Conservation (phyloP, 176 grass and related monocot genomes). For the Oryza meridionalis region DNA sequence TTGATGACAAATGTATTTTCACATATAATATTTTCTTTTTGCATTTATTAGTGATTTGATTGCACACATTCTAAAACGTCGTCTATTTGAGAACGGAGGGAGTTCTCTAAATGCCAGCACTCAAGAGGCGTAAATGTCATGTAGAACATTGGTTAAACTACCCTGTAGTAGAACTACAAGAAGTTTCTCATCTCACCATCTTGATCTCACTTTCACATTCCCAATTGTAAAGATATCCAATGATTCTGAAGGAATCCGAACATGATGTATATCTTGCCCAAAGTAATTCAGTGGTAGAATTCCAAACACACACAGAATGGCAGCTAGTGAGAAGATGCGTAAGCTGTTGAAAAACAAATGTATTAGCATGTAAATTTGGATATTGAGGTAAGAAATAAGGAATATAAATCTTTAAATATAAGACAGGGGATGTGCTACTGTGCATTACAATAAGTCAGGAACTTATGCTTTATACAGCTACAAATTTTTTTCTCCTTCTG, state of each 20-base stretch:
- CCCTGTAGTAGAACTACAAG: not conserved
- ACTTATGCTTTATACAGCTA: not conserved
- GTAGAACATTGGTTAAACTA: not conserved
- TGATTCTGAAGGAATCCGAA: constrained; percentile 57
- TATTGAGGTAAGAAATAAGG: not conserved
- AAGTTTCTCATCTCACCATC: constrained; percentile 61
- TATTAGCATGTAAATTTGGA: constrained; percentile 9
- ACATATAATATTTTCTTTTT: too few relatives aligned
- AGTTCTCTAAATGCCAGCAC: not conserved
- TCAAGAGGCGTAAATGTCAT: not conserved
- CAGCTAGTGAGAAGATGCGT: constrained; percentile 86
- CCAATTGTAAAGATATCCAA: constrained; percentile 81
- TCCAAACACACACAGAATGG: constrained; percentile 75
- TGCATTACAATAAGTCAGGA: not conserved
- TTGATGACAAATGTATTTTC: too few relatives aligned
- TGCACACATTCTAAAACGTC: not conserved
- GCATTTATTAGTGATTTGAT: not conserved
- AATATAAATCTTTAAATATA: not conserved
- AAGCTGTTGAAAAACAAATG: constrained; percentile 62
- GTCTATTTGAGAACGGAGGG: not conserved
- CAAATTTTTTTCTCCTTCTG: not conserved
- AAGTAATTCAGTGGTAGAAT: constrained; percentile 92
- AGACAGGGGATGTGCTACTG: not conserved
- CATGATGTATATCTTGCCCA: constrained; percentile 63
- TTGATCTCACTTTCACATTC: constrained; percentile 65